Evolutionary conservation across 2,329 filamentous ascomycete species (phyloP).

Genomic region (Penicillium capsulatum): DNA sequence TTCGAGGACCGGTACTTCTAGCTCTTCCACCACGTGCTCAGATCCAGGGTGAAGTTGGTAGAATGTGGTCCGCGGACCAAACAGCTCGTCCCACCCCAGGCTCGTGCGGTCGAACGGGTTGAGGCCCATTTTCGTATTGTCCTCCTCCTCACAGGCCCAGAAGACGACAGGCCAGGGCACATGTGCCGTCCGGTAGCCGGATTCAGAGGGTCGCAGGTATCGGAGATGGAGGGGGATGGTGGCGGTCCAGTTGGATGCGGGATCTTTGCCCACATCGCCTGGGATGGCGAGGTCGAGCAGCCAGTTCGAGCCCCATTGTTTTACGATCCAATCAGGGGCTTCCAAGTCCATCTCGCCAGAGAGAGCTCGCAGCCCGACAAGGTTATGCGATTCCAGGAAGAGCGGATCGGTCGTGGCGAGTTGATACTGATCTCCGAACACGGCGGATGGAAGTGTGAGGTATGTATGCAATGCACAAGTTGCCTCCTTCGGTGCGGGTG

Average conservation of each 20-base stretch:
- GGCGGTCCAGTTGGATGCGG: slow-evolving; percentile 31
- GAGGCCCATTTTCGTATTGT: slow-evolving; percentile 59
- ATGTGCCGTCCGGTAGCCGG: slow-evolving; percentile 53
- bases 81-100: slow-evolving; percentile 80
- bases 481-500: slow-evolving; percentile 45
- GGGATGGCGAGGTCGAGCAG: slow-evolving; percentile 69
- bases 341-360: slow-evolving; percentile 82
- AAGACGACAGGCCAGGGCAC: slow-evolving; percentile 80
- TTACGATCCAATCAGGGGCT: slow-evolving; percentile 75
- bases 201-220: slow-evolving; percentile 63
- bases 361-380: slow-evolving; percentile 63
- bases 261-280: slow-evolving; percentile 1
- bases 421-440: slow-evolving; percentile 88
- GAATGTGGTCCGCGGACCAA: slow-evolving; percentile 72
- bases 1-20: slow-evolving; percentile 64
- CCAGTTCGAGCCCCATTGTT: slow-evolving; percentile 72
- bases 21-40: slow-evolving; percentile 47
- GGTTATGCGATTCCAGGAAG: slow-evolving; percentile 76
- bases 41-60: slow-evolving; percentile 67
- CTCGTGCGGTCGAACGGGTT: slow-evolving; percentile 84
- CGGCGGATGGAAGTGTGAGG: slow-evolving; percentile 70
- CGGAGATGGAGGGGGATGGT: slow-evolving; percentile 77
- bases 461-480: slow-evolving; percentile 73
- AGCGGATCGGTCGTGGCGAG: slow-evolving; percentile 56
- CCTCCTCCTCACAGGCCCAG: slow-evolving; percentile 72